Evolutionary conservation across 225 moss, liverwort and hornwort genomes (phyloP).

Genomic region (Pseudisothecium myosuroides): DNA sequence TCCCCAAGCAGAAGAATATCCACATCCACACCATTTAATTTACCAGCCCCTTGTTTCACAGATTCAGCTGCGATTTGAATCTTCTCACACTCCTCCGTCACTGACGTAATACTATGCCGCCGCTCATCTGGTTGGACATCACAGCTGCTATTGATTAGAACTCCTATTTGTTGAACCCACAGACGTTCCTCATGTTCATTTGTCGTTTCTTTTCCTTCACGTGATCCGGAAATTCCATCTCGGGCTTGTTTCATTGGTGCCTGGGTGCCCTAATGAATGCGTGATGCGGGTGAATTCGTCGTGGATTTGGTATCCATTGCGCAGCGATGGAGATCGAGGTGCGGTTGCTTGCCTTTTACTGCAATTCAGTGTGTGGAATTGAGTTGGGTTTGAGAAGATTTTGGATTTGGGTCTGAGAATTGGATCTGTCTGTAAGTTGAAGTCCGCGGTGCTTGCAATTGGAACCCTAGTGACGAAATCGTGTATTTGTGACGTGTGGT

Average conservation of each 20-base stretch:
- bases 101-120: not conserved
- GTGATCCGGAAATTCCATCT: not conserved
- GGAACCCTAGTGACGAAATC: conserved; percentile 1
- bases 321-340: not conserved
- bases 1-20: not conserved
- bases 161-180: not conserved
- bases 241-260: not conserved
- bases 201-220: not conserved
- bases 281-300: not conserved
- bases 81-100: not conserved
- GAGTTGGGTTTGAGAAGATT: not conserved
- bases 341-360: not conserved
- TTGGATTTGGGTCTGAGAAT: not conserved
- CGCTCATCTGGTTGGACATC: not conserved
- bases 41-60: not conserved
- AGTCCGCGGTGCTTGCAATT: not conserved
- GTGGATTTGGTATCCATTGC: not conserved
- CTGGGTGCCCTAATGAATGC: not conserved
- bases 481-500: not conserved
- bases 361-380: not conserved
- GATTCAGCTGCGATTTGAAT: not conserved
- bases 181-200: not conserved
- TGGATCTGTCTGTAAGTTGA: not conserved
- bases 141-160: not conserved
- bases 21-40: not conserved